Evolutionary conservation across 83 land plant species (phyloP), one percentile per base, ranked within the genome.

Genomic region (Larix sibirica): DNA sequence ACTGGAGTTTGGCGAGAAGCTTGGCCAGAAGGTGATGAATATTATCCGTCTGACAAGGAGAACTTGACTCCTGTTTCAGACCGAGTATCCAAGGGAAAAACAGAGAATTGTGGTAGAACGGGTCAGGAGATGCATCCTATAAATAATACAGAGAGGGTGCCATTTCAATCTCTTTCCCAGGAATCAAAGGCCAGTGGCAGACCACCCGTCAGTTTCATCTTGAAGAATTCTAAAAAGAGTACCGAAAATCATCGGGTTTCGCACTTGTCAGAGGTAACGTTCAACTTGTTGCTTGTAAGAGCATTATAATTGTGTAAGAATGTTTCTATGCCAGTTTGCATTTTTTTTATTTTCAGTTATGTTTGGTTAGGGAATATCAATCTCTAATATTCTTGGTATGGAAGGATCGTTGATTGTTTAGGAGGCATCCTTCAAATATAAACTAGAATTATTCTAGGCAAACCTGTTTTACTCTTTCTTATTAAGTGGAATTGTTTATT

Each of bases 101-200:
- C 82, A 24, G 24, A 33, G 23, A 54, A 82, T 12, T 36, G 31
- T 85, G 54, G 12, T 16, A 80, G 73, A 84, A 28, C 65, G 36
- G 83, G 40, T 63, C 71, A 54, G 83, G 81, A 78, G 58, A 67
- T 79, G 7, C 56, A 54, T 47, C 80, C 82, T 66, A 47, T 44
- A 81, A 78, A 17, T 79, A 33, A 76, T 17, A 74, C 50, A 21
- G 87, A 80, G 21, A 81, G 93, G 75, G 71, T 80, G 4, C 91
- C 94, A 58, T 92, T 90, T 69, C 89, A 85, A 76, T 56, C 90
- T 85, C 83, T 91, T 9, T 58, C 61, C 13, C 73, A 20, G 42
- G 75, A 80, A 28, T 75, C 87, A 6, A 36, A 78, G 50, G 44
- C 69, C 58, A 85, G 81, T 23, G 81, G 75, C 62, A 60, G 68